Base-by-base conservation (phyloP, 306 rosid species). In the Sechiopsis laciniata region DNA sequence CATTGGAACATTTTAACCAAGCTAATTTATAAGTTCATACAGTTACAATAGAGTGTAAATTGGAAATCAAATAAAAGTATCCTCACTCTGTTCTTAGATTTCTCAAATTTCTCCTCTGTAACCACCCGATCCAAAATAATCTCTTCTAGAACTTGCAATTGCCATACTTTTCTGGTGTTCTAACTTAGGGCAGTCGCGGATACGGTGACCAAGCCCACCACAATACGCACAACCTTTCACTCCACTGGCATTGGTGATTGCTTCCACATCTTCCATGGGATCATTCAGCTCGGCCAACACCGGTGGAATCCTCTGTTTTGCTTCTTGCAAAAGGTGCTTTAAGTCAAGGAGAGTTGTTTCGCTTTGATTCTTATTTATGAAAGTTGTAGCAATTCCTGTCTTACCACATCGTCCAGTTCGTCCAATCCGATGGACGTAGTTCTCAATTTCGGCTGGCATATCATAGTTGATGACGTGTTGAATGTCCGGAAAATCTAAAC, bases 141-240 rank as follows among this genome's bases (percentile, higher is more conserved):
- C 98, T 79, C 88, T 87, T 80, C 95, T 84, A 35, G 86, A 83
- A 71, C 82, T 84, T 40, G 98, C 91, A 75, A 94, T 94, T 2
- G 87, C 85, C 86, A 84, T 69, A 81, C 89, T 94, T 74, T 90
- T 90, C 82, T 90, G 97, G 77, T 94, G 97, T 78, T 89, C 97
- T 40, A 89, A 80, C 72, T 89, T 94, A 46, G 97, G 96, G 76
- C 97, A 90, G 68, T 86, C 96, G 1, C 83, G 79, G 58, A 94
- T 94, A 52, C 96, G 97, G 75, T 93, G 97, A 80, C 97, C 98
- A 51, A 90, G 96, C 37, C 98, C 98, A 51, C 97, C 98, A 85
- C 97, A 93, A 81, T 82, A 93, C 15, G 97, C 97, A 48, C 97
- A 90, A 45, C 95, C 97, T 82, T 88, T 87, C 56, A 90, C 91